A percentile compares a stretch with the other conserved stretches of the same genome.
phyloP scores from a whole-genome alignment of 305 asterid species.

The Nicotiana rustica region DNA sequence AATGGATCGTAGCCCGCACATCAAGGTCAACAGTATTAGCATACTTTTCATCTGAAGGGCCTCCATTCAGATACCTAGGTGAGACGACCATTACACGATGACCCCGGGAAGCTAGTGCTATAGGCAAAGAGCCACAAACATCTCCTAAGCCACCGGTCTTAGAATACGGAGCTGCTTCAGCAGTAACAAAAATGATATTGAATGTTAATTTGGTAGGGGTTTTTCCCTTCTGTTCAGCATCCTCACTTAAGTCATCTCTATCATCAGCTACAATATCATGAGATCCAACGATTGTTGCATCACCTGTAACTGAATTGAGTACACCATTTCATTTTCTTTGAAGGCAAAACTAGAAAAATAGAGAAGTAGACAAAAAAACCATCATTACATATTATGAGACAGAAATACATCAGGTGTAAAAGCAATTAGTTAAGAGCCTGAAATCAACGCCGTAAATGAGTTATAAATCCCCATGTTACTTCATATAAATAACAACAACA shows the following conservation, averaged over 20 bases:
- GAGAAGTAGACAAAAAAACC: neutral
- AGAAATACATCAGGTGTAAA: constrained; percentile 3
- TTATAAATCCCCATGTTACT: neutral
- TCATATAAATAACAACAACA: neutral
- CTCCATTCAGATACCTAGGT: constrained; percentile 77
- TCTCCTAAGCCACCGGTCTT: constrained; percentile 99
- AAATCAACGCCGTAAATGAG: neutral
- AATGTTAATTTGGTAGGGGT: constrained; percentile 44
- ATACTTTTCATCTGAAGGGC: constrained; percentile 59
- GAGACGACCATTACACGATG: constrained; percentile 96
- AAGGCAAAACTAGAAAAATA: constrained; percentile 8
- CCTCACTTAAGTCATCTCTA: constrained; percentile 46
- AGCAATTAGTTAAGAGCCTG: neutral
- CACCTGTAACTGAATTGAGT: constrained; percentile 50
- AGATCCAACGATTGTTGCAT: constrained; percentile 48
- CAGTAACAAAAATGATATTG: constrained; percentile 73
- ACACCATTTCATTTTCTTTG: constrained; percentile 20
- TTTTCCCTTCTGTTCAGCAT: constrained; percentile 43
- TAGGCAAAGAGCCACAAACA: constrained; percentile 96
- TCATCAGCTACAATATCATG: constrained; percentile 44
- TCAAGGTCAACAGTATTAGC: constrained; percentile 67
- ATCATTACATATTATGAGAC: neutral
- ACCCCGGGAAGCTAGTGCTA: constrained; percentile 83
- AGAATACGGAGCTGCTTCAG: constrained; percentile 95
- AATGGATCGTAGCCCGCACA: constrained; percentile 54